Evolutionary conservation across 2,329 filamentous ascomycete species (phyloP), one percentile per base, ranked within the genome.

Genomic region (Penicillium crustosum): DNA sequence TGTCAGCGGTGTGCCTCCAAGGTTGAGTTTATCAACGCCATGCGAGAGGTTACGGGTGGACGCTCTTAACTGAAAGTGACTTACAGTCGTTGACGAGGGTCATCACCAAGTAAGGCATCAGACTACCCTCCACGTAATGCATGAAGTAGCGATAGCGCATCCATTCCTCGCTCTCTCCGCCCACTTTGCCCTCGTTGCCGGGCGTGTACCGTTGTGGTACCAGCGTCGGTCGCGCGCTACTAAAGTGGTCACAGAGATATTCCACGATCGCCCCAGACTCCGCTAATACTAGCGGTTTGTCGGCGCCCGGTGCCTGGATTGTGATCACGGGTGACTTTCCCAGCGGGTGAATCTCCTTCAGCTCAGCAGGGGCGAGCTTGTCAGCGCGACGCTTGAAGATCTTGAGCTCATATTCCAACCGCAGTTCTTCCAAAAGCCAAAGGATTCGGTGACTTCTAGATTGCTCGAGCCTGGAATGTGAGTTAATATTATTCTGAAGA

Each of bases 251-350:
- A 66, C 85, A 83, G 25, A 97, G 79, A 72, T 96, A 97, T 77
- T 96, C 89, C 12, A 86, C 81, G 66, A 97, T 93, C 58, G 87
- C 83, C 6, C 84, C 91, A 44, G 89, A 93, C 77, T 97, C 93
- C 10, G 91, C 90, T 47, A 97, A 78, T 0, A 93, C 83, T 33
- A 86, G 62, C 1, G 82, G 82, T 60, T 82, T 74, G 0, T 72
- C 74, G 27, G 66, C 47, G 8, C 60, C 66, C 1, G 80, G 74
- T 1, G 77, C 73, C 60, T 85, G 78, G 66, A 97, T 79, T 9
- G 83, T 84, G 63, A 97, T 78, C 42, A 93, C 78, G 0, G 93
- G 93, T 1, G 91, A 92, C 73, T 96, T 96, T 61, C 93, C 93
- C 4, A 97, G 81, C 0, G 91, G 89, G 69, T 96, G 91, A 38